These are phyloP conservation scores for Aspergillus sp. DNA, from an alignment of 2,329 filamentous ascomycete species.

Conservation along the genomic window DNA sequence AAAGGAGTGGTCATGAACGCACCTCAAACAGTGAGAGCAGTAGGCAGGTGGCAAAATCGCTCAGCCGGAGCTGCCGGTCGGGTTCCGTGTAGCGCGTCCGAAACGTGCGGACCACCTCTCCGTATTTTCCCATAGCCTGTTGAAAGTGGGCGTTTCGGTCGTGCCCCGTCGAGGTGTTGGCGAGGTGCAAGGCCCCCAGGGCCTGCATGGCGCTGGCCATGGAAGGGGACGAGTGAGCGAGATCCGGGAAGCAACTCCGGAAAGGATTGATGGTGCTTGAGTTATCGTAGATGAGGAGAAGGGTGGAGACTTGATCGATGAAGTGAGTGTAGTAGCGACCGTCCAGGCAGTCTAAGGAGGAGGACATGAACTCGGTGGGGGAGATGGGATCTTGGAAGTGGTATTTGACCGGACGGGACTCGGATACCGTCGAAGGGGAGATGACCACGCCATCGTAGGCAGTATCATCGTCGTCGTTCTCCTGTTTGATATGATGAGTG, in stretches of 20 bases:
- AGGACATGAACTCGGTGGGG: conserved; percentile 15
- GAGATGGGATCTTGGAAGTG: conserved; percentile 26
- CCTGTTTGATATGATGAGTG: conserved; percentile 9
- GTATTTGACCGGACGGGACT: conserved; percentile 18
- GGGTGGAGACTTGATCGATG: conserved; percentile 31
- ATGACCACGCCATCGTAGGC: conserved; percentile 21
- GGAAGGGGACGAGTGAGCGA: conserved; percentile 32
- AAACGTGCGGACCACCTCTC: conserved; percentile 34
- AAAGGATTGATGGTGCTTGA: conserved; percentile 37
- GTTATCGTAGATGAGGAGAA: conserved; percentile 37
- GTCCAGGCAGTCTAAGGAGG: conserved; percentile 22
- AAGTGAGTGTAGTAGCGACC: conserved; percentile 37
- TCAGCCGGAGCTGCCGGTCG: conserved; percentile 22
- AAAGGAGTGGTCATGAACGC: not conserved
- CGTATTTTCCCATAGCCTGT: conserved; percentile 39
- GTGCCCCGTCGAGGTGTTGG: conserved; percentile 33
- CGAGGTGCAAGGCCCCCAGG: conserved; percentile 39
- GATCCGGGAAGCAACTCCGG: conserved; percentile 31
- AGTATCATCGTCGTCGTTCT: conserved; percentile 8
- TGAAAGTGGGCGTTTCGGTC: conserved; percentile 35
- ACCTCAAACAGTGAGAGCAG: conserved; percentile 36
- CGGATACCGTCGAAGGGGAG: conserved; percentile 23
- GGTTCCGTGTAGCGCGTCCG: conserved; percentile 25
- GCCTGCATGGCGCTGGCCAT: conserved; percentile 40
- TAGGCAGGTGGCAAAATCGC: conserved; percentile 35